Evolutionary conservation across 495 filamentous ascomycete species (phyloP).

Genomic region (Astrocystis sublimbata): DNA sequence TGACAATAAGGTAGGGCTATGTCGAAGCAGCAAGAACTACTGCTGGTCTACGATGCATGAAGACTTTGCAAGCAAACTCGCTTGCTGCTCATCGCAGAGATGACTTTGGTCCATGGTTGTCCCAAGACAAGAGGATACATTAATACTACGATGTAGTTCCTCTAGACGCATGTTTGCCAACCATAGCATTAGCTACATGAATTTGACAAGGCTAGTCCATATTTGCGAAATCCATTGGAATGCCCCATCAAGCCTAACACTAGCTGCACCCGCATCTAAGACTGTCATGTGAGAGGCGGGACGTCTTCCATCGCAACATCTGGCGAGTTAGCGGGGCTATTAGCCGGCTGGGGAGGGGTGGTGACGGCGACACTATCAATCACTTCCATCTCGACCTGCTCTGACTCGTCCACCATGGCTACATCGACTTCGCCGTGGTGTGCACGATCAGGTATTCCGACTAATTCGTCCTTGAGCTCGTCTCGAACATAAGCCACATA

Average conservation of each 20-base stretch:
- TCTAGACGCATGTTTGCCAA: background rate
- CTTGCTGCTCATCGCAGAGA: background rate
- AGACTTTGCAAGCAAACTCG: background rate
- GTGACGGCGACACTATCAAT: conserved; percentile 18
- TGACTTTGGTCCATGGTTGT: background rate
- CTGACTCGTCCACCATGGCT: background rate
- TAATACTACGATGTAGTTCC: background rate
- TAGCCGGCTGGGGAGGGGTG: conserved; percentile 14
- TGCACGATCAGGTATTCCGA: conserved; percentile 49
- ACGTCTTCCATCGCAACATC: conserved; percentile 5
- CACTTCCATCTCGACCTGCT: conserved; percentile 10
- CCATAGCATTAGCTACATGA: background rate
- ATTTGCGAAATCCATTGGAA: background rate
- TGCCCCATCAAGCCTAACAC: background rate
- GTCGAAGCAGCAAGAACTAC: too few species aligned
- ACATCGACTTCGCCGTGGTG: background rate
- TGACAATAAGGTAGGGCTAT: too few species aligned
- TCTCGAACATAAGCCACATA: conserved; percentile 84
- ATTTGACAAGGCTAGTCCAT: background rate
- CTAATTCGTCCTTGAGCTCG: conserved; percentile 58
- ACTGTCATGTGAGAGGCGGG: background rate
- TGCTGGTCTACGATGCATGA: background rate
- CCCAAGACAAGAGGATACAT: background rate
- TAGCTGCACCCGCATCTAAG: background rate
- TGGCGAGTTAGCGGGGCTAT: conserved; percentile 12